Evolutionary conservation across 768 basidiomycete genomes (phyloP), one percentile per base, ranked within the genome.

Genomic region (Boletus speciosus): DNA sequence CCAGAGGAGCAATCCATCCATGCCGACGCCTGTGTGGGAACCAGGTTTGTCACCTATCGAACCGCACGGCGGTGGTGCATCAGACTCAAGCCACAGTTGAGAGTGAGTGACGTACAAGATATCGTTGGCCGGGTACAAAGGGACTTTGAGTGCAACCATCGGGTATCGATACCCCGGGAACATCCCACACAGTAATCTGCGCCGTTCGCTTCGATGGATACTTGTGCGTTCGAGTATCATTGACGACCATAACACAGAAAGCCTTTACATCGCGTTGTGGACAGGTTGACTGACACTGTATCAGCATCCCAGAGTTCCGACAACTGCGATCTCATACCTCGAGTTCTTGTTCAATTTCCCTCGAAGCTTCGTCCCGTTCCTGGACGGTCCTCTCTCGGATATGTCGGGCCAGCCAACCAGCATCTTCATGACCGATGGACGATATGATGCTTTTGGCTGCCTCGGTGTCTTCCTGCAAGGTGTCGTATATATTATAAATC

Each of bases 141-240:
- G 73, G 56, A 34, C 83, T 76, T 47, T 77, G 64, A 49, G 67
- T 63, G n/a, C 69, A 74, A 5, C 76, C 81, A 57, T 88, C 85
- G 23, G 73, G 72, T n/a, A 75, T 61, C 1, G 71, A 73, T 27
- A 88, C 55, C 12, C 73, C 73, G 4, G 81, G 71, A 3, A 81
- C 85, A 62, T 95, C 90, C 91, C 91, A 94, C 4, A 95, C 79
- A 0, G 88, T 94, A 50, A 98, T 60, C 65, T 90, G 88, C 0
- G 85, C 93, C 2, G 72, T 76, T 47, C 90, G 79, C 55, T 79
- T 73, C 8, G 81, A 73, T 0, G 78, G 76, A 48, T 78, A 74
- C 55, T 78, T 76, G 1, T 64, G 59, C 27, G 82, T 85, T 35
- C 76, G 75, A 16, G 82, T 80, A 64, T 90, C 94, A 58, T 80